Conservation (phyloP, 2,329 filamentous ascomycete genomes). For the Fusarium heterosporum region DNA sequence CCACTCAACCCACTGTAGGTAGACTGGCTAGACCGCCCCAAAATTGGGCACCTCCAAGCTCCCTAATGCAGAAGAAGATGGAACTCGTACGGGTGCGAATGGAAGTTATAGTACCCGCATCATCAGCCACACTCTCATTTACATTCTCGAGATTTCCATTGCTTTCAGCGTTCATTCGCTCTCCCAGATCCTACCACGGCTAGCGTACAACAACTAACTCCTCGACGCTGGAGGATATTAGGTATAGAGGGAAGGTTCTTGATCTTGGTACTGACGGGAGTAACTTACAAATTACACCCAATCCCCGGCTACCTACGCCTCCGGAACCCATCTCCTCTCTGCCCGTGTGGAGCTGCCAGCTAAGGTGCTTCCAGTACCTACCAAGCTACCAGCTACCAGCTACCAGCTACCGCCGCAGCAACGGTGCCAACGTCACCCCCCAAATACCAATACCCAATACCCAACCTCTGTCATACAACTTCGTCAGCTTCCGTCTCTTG, state of each 20-base stretch:
- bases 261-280: neutral
- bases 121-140: constrained; percentile 44
- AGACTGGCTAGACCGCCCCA: constrained; percentile 31
- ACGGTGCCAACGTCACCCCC: constrained; percentile 48
- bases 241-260: constrained; percentile 5
- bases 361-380: neutral
- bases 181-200: constrained; percentile 22
- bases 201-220: constrained; percentile 22
- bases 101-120: constrained; percentile 41
- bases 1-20: constrained; percentile 26
- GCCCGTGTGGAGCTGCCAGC: constrained; percentile 45
- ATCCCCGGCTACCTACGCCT: constrained; percentile 25
- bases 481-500: constrained; percentile 42
- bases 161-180: constrained; percentile 27
- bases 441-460: neutral
- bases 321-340: constrained; percentile 32
- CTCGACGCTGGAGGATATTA: constrained; percentile 21
- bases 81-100: neutral
- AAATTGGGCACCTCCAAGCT: constrained; percentile 35
- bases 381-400: neutral
- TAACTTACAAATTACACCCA: neutral
- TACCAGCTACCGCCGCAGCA: constrained; percentile 44
- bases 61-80: constrained; percentile 19
- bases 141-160: constrained; percentile 18
- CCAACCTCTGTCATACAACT: constrained; percentile 36